Evolutionary conservation across 2,329 filamentous ascomycete genomes (phyloP), one percentile per base, ranked within the genome.

Genomic region (Thermoascus crustaceus): DNA sequence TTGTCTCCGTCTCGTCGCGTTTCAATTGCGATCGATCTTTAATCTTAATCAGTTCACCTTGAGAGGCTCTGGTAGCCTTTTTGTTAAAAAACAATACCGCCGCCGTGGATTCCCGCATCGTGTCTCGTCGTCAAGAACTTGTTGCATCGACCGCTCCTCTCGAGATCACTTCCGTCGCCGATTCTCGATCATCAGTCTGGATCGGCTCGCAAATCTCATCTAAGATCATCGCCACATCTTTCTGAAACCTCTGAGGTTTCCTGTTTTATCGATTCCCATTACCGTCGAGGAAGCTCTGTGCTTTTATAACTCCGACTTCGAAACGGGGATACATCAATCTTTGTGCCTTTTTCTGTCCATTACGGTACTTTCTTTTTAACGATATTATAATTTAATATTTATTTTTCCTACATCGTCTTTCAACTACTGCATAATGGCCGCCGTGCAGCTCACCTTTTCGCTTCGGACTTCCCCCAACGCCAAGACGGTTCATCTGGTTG

Each of bases 401-500:
- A 47, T 49, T 61, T 58, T 51, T 51, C 50, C 42, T 50, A 56
- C 55, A 44, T 57, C 60, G 50, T 54, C 60, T 53, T 49, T 52
- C n/a, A n/a, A 58, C 55, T 56, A 53, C 48, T 52, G 57, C 64
- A 80, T 61, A 71, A 94, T 94, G 86, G 81, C 88, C 67, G 73
- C 86, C 63, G 80, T 91, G 68, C 89, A 95, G 71, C 81, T 94
- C 52, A 89, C 87, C 61, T 96, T 96, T 72, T 82, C 83, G 65
- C 85, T 96, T 65, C 86, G 88, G 72, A 93, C 93, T 64, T 94
- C 88, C 60, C 80, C 85, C 61, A 86, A 87, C 69, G 86, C 93
- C 76, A 94, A 95, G 79, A 89, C 88, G 58, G 89, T 94, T 61
- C 89, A 96, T 63, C 76, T 98, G 51, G 82, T 96, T 68, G 89